Base-by-base conservation (phyloP, 257 asterid genomes). In the Nicotiana tabacum region DNA sequence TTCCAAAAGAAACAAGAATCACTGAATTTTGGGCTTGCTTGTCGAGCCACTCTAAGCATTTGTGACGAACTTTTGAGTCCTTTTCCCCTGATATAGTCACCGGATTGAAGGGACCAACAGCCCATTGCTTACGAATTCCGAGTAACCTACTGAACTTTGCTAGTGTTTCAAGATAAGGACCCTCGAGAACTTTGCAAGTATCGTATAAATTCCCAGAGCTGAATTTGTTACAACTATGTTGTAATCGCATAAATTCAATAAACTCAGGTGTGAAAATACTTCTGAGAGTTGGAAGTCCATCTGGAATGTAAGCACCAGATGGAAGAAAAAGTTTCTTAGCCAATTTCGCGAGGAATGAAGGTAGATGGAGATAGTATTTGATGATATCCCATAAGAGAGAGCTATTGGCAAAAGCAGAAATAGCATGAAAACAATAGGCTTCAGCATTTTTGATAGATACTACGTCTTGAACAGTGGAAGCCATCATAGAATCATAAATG, bases 31-130 rank as follows among this genome's bases (percentile, higher is more conserved):
- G 43, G 0, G 9, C 1, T 65, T 65, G 70, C 30, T 65, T 65
- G 37, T 78, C 69, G 1, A 78, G 82, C 82, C 82, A 78, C 46
- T 57, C 56, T 3, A 78, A 57, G 53, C 82, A 30, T 32, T 5
- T 5, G 57, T 78, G 69, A 16, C 68, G 69, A 11, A 2, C 9
- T 48, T 2, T 46, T 6, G 62, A 74, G 32, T 74, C 3, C 29
- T 9, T 77, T 77, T 5, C n/a, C 6, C 7, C 4, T 33, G 27
- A 55, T 33, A 30, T 32, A 9, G 57, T 78, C 29, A 78, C 57
- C 4, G 82, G 69, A 48, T 78, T 74, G 62, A 74, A 48, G 10
- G 80, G 80, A 3, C 80, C 78, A 3, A 70, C 9, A n/a, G 57
- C 58, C 78, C 78, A 77, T 33, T 37, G 51, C 7, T 77, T 55